phyloP scores from a whole-genome alignment of 2,329 filamentous ascomycete species.

The Diaporthe destruens region DNA sequence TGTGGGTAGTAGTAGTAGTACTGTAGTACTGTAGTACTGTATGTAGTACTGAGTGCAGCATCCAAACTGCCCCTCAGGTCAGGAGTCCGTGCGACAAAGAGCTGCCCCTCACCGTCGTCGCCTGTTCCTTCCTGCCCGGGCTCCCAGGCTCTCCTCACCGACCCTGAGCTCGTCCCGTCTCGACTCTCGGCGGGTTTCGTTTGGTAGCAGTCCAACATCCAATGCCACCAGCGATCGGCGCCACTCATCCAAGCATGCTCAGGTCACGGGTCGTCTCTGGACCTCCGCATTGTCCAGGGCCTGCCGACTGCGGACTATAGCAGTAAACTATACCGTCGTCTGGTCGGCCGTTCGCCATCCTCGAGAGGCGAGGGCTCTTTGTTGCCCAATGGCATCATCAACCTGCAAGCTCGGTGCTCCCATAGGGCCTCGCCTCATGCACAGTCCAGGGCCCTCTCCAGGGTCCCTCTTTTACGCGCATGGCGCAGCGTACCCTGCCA shows the following conservation, averaged over 20 bases:
- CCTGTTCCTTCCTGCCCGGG: neutral
- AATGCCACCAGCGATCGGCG: conserved; percentile 31
- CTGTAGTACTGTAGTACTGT: too few relatives aligned
- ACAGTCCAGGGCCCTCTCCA: conserved; percentile 51
- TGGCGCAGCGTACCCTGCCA: conserved; percentile 59
- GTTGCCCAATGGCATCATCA: conserved; percentile 52
- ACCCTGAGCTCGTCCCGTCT: conserved; percentile 25
- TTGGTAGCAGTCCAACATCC: conserved; percentile 25
- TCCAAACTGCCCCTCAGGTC: neutral
- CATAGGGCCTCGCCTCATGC: conserved; percentile 58
- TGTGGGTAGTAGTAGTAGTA: neutral
- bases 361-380: conserved; percentile 42
- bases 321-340: neutral
- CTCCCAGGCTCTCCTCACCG: neutral
- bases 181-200: neutral
- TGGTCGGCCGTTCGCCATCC: conserved; percentile 30
- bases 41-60: neutral
- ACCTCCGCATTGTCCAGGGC: conserved; percentile 12
- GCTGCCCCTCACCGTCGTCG: conserved; percentile 32
- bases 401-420: conserved; percentile 50
- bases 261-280: conserved; percentile 3
- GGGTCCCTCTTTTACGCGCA: conserved; percentile 50
- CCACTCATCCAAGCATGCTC: conserved; percentile 12
- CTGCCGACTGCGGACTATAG: neutral
- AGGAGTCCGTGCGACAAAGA: conserved; percentile 18